Conservation (phyloP, 768 basidiomycete species). For the Lactarius hengduanensis region DNA sequence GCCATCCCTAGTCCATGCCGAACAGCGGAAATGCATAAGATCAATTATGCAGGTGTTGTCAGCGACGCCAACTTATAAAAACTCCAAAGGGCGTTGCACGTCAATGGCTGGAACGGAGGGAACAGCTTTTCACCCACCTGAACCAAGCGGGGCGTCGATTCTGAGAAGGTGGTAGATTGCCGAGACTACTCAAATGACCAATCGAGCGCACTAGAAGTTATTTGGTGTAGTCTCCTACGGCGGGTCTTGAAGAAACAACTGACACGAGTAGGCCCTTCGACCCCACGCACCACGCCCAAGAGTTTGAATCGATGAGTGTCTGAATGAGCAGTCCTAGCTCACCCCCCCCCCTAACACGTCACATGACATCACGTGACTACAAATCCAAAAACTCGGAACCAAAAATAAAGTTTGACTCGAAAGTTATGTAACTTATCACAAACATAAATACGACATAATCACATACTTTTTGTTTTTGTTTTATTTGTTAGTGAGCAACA, state of each 20-base stretch:
- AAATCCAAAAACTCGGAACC: too few species aligned
- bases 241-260: not conserved
- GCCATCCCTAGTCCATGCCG: not conserved
- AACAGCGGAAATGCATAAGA: not conserved
- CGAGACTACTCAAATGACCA: not conserved
- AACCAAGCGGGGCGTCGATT: conserved; percentile 1
- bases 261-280: not conserved
- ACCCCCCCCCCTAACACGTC: too few species aligned
- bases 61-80: too few species aligned
- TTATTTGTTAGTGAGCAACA: too few species aligned
- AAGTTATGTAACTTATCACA: too few species aligned
- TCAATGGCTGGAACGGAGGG: not conserved
- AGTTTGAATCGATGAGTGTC: not conserved
- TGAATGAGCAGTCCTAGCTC: too few species aligned
- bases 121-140: not conserved
- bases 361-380: too few species aligned
- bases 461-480: too few species aligned
- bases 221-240: conserved; percentile 2
- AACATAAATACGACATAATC: too few species aligned
- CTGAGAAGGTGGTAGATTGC: not conserved
- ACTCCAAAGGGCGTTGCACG: too few species aligned
- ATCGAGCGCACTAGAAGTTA: not conserved
- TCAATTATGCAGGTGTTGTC: too few species aligned
- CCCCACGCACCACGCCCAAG: not conserved
- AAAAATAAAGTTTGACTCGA: too few species aligned